Evolutionary conservation across 2,329 filamentous ascomycete genomes (phyloP).

Genomic region (Magnaporthiopsis poae): DNA sequence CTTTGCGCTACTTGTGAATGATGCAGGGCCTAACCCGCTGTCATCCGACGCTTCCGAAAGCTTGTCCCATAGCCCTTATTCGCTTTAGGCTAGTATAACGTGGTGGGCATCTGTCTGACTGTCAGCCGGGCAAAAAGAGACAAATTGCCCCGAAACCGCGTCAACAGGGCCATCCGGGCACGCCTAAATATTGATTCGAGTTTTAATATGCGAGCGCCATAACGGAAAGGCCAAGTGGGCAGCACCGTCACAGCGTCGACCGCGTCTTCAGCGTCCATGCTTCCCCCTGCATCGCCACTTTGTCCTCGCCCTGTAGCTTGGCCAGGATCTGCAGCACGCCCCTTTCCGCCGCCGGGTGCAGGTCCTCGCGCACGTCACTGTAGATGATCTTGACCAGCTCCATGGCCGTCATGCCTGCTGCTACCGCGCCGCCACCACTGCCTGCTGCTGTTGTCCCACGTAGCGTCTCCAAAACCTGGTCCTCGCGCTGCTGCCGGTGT

Average conservation of each 20-base stretch:
- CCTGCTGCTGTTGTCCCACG: constrained; percentile 20
- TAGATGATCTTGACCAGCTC: constrained; percentile 87
- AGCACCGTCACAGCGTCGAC: constrained; percentile 27
- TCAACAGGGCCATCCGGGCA: neutral
- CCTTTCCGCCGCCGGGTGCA: constrained; percentile 66
- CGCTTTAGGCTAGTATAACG: too few relatives aligned
- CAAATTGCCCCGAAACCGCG: neutral
- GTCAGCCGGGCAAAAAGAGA: neutral
- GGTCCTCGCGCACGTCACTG: constrained; percentile 60
- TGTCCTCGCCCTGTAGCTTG: constrained; percentile 69
- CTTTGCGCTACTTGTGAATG: too few relatives aligned
- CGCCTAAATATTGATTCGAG: too few relatives aligned
- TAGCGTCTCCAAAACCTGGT: constrained; percentile 62
- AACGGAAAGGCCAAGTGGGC: too few relatives aligned
- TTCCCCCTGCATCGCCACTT: constrained; percentile 35
- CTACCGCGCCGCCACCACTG: neutral
- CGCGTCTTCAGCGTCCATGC: constrained; percentile 34
- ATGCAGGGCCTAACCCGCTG: too few relatives aligned
- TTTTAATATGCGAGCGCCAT: too few relatives aligned
- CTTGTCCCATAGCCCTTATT: neutral
- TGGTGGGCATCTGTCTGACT: neutral
- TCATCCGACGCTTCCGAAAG: neutral
- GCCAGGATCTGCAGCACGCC: constrained; percentile 69
- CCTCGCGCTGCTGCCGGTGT: constrained; percentile 71
- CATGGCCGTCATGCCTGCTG: constrained; percentile 53